These are phyloP conservation scores for Penicillium rolfsii DNA, from an alignment of 2,329 filamentous ascomycete genomes.

Conservation along the genomic window DNA sequence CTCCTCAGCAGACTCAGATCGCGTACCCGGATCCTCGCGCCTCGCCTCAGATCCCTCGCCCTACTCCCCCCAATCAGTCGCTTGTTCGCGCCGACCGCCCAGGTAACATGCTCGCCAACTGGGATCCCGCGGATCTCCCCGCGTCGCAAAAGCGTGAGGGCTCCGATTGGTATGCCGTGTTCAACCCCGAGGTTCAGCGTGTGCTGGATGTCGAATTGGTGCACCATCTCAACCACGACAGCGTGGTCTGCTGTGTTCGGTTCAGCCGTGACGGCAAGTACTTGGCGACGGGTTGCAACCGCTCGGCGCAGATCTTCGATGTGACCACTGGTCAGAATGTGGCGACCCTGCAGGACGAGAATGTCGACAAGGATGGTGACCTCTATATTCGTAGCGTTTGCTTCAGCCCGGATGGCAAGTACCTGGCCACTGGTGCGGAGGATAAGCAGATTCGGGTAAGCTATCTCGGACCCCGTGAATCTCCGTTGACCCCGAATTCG, in stretches of 20 bases:
- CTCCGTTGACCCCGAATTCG: neutral
- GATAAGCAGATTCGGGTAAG: constrained; percentile 94
- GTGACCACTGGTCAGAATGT: constrained; percentile 85
- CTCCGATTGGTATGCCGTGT: constrained; percentile 93
- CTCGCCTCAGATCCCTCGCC: constrained; percentile 86
- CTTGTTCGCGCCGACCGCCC: constrained; percentile 52
- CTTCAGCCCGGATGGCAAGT: constrained; percentile 95
- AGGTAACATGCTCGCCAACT: constrained; percentile 76
- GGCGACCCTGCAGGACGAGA: constrained; percentile 86
- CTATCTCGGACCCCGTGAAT: neutral
- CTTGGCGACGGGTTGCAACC: constrained; percentile 94
- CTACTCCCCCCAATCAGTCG: constrained; percentile 67
- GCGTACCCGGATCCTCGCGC: constrained; percentile 81
- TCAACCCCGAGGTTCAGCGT: constrained; percentile 88
- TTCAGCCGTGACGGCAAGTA: constrained; percentile 96
- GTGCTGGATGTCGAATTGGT: constrained; percentile 91
- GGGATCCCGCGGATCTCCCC: constrained; percentile 83
- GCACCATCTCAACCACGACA: constrained; percentile 90
- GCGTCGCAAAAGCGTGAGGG: constrained; percentile 86
- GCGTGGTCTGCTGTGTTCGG: constrained; percentile 95
- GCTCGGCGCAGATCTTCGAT: constrained; percentile 99
- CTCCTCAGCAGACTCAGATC: constrained; percentile 87
- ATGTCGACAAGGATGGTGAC: constrained; percentile 83
- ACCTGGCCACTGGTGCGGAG: constrained; percentile 92
- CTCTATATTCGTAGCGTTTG: constrained; percentile 97